These are phyloP conservation scores for Neodidymelliopsis sp. DNA, from an alignment of 2,329 filamentous ascomycete species.

Conservation along the genomic window DNA sequence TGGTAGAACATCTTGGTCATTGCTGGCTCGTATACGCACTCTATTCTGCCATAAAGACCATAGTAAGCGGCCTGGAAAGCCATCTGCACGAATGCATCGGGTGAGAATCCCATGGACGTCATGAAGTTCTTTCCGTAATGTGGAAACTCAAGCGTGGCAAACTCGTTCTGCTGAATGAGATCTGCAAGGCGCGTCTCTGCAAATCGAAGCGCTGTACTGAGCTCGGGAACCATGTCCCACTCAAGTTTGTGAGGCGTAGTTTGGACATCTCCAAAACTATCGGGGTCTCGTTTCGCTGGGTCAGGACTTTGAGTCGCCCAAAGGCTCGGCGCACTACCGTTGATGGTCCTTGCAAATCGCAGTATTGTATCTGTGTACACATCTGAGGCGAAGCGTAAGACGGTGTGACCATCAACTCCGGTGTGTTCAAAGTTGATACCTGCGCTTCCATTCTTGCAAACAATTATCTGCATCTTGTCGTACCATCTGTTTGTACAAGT, in stretches of 20 bases:
- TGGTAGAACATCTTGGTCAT: constrained; percentile 97
- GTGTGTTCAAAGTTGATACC: constrained; percentile 99
- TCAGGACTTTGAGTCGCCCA: constrained; percentile 93
- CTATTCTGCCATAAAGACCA: constrained; percentile 89
- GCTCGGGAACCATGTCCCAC: constrained; percentile 95
- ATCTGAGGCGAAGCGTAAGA: constrained; percentile 93
- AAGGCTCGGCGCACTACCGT: constrained; percentile 86
- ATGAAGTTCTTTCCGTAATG: constrained; percentile 98
- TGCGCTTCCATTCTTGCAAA: constrained; percentile 97
- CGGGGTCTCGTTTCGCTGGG: constrained; percentile 87
- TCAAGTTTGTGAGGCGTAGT: constrained; percentile 95
- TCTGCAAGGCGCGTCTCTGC: constrained; percentile 94
- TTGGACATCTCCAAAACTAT: constrained; percentile 90
- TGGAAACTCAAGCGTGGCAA: constrained; percentile 86
- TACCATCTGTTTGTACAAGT: constrained; percentile 99
- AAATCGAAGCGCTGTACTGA: constrained; percentile 90
- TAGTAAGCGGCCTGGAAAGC: constrained; percentile 99
- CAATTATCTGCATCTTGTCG: constrained; percentile 98
- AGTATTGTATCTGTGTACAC: constrained; percentile 98
- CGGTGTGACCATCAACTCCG: constrained; percentile 95
- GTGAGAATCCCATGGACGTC: constrained; percentile 94
- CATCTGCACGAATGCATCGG: constrained; percentile 98
- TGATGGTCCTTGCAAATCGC: constrained; percentile 93
- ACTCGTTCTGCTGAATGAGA: constrained; percentile 95
- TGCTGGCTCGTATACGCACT: constrained; percentile 96